Conservation (phyloP, 2,329 filamentous ascomycete genomes). For the Acephala macrosclerotiorum region DNA sequence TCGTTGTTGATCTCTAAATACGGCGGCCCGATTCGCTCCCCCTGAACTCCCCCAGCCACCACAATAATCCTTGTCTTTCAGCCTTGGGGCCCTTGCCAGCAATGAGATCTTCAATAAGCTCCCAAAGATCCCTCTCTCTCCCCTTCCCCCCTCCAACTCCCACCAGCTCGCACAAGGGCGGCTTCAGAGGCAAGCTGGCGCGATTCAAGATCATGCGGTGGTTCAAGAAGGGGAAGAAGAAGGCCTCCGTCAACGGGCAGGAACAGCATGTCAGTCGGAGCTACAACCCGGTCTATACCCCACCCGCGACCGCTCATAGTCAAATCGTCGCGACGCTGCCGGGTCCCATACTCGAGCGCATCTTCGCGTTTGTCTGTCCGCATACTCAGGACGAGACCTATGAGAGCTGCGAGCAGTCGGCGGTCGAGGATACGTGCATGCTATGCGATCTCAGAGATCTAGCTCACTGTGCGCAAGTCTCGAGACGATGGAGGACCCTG, state of each 20-base stretch:
- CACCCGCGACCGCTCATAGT: slow-evolving; percentile 27
- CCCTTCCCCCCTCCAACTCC: slow-evolving; percentile 9
- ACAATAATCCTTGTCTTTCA: slow-evolving; percentile 22
- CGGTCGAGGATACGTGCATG: slow-evolving; percentile 84
- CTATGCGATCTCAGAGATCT: slow-evolving; percentile 92
- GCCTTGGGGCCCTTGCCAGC: slow-evolving; percentile 14
- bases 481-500: slow-evolving; percentile 71
- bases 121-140: neutral
- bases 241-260: slow-evolving; percentile 13
- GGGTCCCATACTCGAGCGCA: slow-evolving; percentile 72
- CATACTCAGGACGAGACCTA: slow-evolving; percentile 81
- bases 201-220: slow-evolving; percentile 40
- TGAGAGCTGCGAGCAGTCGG: slow-evolving; percentile 82
- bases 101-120: neutral
- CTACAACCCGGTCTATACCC: slow-evolving; percentile 28
- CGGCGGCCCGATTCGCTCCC: slow-evolving; percentile 13
- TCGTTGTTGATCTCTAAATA: neutral
- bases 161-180: slow-evolving; percentile 5
- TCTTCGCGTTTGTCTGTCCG: slow-evolving; percentile 85
- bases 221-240: slow-evolving; percentile 37
- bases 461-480: slow-evolving; percentile 78
- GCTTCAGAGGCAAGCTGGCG: slow-evolving; percentile 34
- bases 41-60: slow-evolving; percentile 20
- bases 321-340: slow-evolving; percentile 59
- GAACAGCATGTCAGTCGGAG: slow-evolving; percentile 12